A percentile compares a stretch with the other conserved stretches of the same genome.
phyloP scores from a whole-genome alignment of 2,329 filamentous ascomycete genomes.

The Cyclaneusma minus region DNA sequence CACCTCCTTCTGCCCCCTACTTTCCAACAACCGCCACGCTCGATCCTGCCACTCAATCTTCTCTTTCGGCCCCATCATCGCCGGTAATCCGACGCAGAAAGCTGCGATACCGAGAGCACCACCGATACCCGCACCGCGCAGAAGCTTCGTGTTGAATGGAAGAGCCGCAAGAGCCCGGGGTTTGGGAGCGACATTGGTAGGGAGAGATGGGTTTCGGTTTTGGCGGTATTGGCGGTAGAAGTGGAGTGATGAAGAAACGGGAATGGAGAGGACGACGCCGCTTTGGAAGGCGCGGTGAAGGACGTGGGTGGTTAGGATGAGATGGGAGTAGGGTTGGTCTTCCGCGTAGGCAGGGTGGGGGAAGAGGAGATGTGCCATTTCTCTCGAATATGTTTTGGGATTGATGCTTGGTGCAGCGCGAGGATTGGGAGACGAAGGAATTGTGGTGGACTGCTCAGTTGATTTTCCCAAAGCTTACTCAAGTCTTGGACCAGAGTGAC shows the following conservation, averaged over 20 bases:
- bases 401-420: no score
- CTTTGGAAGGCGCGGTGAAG: constrained; percentile 37
- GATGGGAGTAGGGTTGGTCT: constrained; percentile 38
- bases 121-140: constrained; percentile 29
- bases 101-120: constrained; percentile 28
- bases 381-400: no score
- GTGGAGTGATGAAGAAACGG: constrained; percentile 20
- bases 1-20: constrained; percentile 35
- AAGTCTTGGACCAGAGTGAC: no score
- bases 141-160: constrained; percentile 21
- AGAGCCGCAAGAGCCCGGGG: constrained; percentile 7
- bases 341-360: constrained; percentile 43
- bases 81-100: constrained; percentile 26
- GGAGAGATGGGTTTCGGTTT: constrained; percentile 2
- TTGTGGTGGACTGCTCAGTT: no score
- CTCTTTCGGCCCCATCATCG: constrained; percentile 37
- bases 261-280: constrained; percentile 32
- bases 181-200: no score
- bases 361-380: no score
- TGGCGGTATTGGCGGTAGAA: constrained; percentile 10
- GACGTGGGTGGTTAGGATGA: constrained; percentile 44
- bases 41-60: constrained; percentile 50
- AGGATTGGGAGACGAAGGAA: no score
- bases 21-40: constrained; percentile 44
- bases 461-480: no score